Base-by-base conservation (phyloP, 202 grass and related monocot species). In the Tripidium arundinaceum region DNA sequence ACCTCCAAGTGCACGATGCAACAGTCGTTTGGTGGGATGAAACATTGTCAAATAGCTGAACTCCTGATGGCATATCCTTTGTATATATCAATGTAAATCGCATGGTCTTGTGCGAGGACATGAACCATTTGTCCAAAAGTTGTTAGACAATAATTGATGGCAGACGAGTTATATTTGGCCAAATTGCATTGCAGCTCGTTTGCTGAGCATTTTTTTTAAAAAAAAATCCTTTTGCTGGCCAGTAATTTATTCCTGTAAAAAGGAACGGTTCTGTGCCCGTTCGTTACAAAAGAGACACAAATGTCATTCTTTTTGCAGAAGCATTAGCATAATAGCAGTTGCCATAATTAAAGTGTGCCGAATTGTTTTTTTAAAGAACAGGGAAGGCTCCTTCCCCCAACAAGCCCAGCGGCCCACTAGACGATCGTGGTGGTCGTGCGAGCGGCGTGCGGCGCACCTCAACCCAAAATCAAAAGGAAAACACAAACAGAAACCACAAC, bases 71-170 rank as follows among this genome's bases (percentile, higher is more conserved):
- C 24, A 55, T 59, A 26, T 33, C n/a, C 3, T 47, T 1, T 71
- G 38, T 75, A 46, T 42, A 47, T 62, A 64, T 76, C 19, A 11
- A 28, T 77, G 42, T 27, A 72, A 77, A 81, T 85, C 22, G 57
- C 33, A 54, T 81, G 43, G 11, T 76, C 40, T 61, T n/a, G 13
- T 18, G 24, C 19, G 39, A 24, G 40, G 11, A 43, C 54, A 75
- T 24, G 14, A 63, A 69, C 41, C 16, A 57, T 85, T 38, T 80
- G 31, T 25, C 15, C 11, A 33, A 9, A n/a, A n/a, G n/a, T 11
- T 7, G 13, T 79, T 68, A 12, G 9, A 66, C 19, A 45, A 0
- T 34, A 42, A 18, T 31, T 31, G 31, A 55, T 40, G 33, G 15
- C 7, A 37, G 27, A 24, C 26, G 45, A 65, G 1, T 27, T 71